Conservation (phyloP, 2,329 filamentous ascomycete genomes). For the Trichoderma atrobrunneum region DNA sequence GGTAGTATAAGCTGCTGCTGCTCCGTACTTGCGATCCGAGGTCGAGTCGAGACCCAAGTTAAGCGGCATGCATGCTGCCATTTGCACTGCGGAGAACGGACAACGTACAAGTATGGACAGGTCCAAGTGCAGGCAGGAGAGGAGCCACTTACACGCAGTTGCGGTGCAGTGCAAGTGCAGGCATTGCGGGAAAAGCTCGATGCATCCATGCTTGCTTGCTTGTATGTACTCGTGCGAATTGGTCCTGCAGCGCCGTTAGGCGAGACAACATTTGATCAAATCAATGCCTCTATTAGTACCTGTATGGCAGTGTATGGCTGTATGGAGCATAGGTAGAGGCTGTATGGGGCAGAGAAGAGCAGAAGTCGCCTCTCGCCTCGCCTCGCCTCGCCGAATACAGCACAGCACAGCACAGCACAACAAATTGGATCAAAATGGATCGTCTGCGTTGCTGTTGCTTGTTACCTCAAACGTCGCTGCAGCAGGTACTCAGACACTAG, state of each 20-base stretch:
- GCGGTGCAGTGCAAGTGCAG: background rate
- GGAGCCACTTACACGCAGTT: background rate
- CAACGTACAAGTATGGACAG: background rate
- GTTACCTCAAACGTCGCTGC: background rate
- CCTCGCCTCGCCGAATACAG: background rate
- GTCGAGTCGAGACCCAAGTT: background rate
- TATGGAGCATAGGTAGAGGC: background rate
- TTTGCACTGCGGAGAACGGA: background rate
- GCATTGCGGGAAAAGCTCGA: background rate
- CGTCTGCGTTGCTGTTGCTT: no score
- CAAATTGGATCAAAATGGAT: background rate
- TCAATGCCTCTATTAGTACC: background rate
- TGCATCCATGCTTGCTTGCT: background rate
- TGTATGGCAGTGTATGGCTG: background rate
- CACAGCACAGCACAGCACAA: background rate
- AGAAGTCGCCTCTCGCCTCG: background rate
- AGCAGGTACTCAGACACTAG: slow-evolving; percentile 6
- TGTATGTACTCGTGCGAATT: background rate
- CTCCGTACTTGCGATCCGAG: background rate
- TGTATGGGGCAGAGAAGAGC: background rate
- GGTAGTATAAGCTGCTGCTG: background rate
- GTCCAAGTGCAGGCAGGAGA: background rate
- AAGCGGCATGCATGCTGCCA: background rate
- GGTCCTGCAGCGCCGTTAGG: background rate
- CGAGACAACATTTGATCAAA: background rate